Conservation (phyloP, 305 asterid species). For the Fraxinus angustifolia region DNA sequence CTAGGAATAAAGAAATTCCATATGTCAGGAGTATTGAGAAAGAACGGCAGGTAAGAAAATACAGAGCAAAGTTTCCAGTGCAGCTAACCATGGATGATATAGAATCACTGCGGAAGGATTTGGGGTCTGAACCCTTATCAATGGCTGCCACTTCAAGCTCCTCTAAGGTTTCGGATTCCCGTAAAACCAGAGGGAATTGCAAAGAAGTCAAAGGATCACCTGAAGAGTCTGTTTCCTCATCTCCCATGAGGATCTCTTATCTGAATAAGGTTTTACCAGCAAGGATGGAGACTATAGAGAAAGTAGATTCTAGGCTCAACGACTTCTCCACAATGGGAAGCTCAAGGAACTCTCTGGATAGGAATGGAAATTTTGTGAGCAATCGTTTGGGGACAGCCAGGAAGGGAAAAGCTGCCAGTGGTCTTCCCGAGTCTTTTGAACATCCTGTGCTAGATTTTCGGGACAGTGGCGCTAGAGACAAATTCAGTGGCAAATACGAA, state of each 20-base stretch:
- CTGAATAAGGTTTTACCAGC: conserved; percentile 36
- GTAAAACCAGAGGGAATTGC: conserved; percentile 47
- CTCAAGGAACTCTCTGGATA: conserved; percentile 34
- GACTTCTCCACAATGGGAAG: conserved; percentile 32
- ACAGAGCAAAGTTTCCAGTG: conserved; percentile 32
- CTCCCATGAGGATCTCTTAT: conserved; percentile 59
- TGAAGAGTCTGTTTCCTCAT: conserved; percentile 85
- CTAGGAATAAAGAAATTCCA: conserved; percentile 36
- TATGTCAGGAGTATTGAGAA: conserved; percentile 32
- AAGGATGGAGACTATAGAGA: conserved; percentile 31
- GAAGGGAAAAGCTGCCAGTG: conserved; percentile 33
- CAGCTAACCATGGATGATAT: conserved; percentile 52
- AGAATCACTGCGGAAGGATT: conserved; percentile 57
- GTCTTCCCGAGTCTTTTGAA: conserved; percentile 21
- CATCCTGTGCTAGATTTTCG: conserved; percentile 28
- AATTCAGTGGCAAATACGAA: conserved; percentile 15
- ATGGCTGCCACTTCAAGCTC: conserved; percentile 85
- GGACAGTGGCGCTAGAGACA: conserved; percentile 25
- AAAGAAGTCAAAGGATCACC: conserved; percentile 67
- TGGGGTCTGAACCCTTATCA: conserved; percentile 57
- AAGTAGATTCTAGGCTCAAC: conserved; percentile 35
- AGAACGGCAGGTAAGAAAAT: conserved; percentile 41
- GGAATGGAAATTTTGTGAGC: conserved; percentile 38
- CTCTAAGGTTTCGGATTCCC: conserved; percentile 78
- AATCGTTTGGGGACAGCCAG: conserved; percentile 26